Conservation (phyloP, 2,329 filamentous ascomycete species). For the Aspergillus alliaceus region DNA sequence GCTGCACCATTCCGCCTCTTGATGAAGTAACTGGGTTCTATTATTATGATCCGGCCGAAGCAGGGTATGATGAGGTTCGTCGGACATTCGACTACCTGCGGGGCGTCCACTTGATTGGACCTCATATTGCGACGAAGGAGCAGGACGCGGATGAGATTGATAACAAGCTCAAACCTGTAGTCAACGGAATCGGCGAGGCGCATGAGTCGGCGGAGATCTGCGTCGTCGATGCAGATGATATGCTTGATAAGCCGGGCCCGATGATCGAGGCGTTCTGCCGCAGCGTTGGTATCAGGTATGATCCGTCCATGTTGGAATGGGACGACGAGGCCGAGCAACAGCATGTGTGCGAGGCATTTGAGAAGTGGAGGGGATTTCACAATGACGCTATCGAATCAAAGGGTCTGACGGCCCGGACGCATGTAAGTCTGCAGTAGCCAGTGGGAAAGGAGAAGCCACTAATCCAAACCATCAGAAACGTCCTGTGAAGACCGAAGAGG, state of each 20-base stretch:
- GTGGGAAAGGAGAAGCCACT: constrained; percentile 3
- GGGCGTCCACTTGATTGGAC: constrained; percentile 68
- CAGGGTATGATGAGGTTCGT: constrained; percentile 86
- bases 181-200: constrained; percentile 20
- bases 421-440: constrained; percentile 35
- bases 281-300: constrained; percentile 75
- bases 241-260: constrained; percentile 78
- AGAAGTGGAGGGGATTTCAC: constrained; percentile 97
- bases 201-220: constrained; percentile 63
- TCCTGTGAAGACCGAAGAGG: constrained; percentile 49
- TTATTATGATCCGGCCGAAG: constrained; percentile 82
- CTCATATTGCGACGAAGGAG: constrained; percentile 54
- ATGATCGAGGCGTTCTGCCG: constrained; percentile 79
- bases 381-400: constrained; percentile 87
- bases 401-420: constrained; percentile 63
- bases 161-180: constrained; percentile 25
- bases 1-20: constrained; percentile 88
- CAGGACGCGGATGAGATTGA: constrained; percentile 32
- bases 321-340: constrained; percentile 69
- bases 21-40: constrained; percentile 79
- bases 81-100: constrained; percentile 83
- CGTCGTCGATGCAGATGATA: constrained; percentile 88
- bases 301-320: constrained; percentile 80
- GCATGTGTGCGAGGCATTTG: constrained; percentile 73
- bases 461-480: constrained; percentile 23